Base-by-base conservation (phyloP, 192 early-diverging fungal species). In the Backusella morwellensis region DNA sequence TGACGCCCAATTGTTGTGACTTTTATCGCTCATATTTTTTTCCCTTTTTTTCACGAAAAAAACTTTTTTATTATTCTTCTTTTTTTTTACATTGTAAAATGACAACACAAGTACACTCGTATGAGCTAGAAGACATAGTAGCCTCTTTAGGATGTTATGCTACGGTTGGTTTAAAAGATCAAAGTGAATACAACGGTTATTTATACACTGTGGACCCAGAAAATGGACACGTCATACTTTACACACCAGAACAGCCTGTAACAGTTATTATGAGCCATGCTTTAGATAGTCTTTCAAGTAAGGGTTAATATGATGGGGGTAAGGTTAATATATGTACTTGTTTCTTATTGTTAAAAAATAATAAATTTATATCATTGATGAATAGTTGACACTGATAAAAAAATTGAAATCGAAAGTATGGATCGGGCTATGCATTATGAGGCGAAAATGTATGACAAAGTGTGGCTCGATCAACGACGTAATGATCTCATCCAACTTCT, bases 121-220 rank as follows among this genome's bases (percentile, higher is more conserved):
- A 50, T 26, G 50, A 21, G 2, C 29, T 50, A 12, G 70, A 72
- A 26, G 42, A 72, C 4, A 35, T 72, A 54, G 23, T 42, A 12
- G 15, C 21, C 11, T 32, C 29, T 19, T 29, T 42, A 44, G 70
- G 70, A 2, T 47, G 44, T 40, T 38, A 59, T 29, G n/a, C 14
- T 4, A 63, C 56, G 15, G 23, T 74, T 11, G 17, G 54, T 41
- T 21, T 74, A 21, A 74, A 74, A 36, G 42, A 21, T 38, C 29
- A 35, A 35, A 52, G n/a, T 11, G 70, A 71, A 26, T 71, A 71
- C n/a, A 34, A 12, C 15, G 72, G 72, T 4, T 59, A 59, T 50
- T 34, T 73, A 19, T 73, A 59, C 17, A 73, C 72, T 11, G 44
- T 73, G 0, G 72, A 73, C 21, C 72, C 72, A 3, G 47, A 35